A percentile compares a stretch with the other conserved stretches of the same genome.
phyloP scores from a whole-genome alignment of 2,329 filamentous ascomycete genomes.

The Berkeleyomyces rouxiae region DNA sequence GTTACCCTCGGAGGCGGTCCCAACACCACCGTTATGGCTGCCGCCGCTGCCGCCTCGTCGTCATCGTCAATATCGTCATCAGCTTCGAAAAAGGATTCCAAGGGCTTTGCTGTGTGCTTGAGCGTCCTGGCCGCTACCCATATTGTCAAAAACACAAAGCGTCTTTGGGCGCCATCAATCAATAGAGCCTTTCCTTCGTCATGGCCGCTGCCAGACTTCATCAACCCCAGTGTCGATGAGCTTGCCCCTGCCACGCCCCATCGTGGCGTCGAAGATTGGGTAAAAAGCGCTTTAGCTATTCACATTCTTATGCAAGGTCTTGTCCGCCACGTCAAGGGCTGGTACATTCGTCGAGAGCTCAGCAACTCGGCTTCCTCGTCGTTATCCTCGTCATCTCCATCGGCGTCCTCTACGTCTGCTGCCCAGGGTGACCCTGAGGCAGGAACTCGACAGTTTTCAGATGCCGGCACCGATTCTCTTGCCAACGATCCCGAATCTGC shows the following conservation, averaged over 20 bases:
- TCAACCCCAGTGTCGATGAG: constrained; percentile 4
- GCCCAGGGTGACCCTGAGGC: constrained; percentile 18
- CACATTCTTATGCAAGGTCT: constrained; percentile 61
- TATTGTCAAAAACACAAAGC: constrained; percentile 5
- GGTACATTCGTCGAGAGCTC: constrained; percentile 43
- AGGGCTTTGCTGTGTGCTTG: constrained; percentile 21
- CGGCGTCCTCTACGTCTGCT: constrained; percentile 11
- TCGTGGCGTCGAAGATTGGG: constrained; percentile 27
- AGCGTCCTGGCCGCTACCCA: constrained; percentile 5
- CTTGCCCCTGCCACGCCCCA: not conserved
- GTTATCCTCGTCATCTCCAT: not conserved
- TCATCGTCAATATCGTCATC: constrained; percentile 32
- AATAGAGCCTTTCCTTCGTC: constrained; percentile 1
- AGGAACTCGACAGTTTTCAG: constrained; percentile 5
- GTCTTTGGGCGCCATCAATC: constrained; percentile 10
- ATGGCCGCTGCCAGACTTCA: constrained; percentile 9
- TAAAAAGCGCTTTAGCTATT: constrained; percentile 52
- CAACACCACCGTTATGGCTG: constrained; percentile 22
- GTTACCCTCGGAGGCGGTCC: constrained; percentile 61
- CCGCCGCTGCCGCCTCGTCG: not conserved
- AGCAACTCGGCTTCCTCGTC: constrained; percentile 28
- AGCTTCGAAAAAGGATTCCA: constrained; percentile 40
- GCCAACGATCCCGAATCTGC: constrained; percentile 18
- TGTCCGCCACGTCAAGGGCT: constrained; percentile 52
- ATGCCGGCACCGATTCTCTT: constrained; percentile 3